Conservation (phyloP, 2,329 filamentous ascomycete species). For the Bertia moriformis region DNA sequence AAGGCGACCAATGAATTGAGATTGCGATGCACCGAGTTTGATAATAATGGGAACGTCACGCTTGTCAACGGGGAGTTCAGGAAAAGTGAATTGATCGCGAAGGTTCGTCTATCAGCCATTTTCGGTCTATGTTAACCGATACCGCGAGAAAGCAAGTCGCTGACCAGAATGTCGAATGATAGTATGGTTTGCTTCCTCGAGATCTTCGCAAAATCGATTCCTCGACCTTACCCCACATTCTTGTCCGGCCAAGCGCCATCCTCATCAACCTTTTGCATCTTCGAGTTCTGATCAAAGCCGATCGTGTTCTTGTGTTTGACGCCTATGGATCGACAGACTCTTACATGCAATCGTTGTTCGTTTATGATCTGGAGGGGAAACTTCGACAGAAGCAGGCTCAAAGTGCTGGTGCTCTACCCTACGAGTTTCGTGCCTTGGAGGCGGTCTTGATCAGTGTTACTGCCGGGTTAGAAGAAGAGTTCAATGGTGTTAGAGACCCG, state of each 20-base stretch:
- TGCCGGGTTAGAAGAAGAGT: slow-evolving; percentile 54
- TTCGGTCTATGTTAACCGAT: too few species aligned
- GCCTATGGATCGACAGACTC: slow-evolving; percentile 61
- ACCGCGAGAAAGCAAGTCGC: too few species aligned
- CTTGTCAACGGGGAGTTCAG: neutral
- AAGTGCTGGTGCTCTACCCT: slow-evolving; percentile 40
- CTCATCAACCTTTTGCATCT: slow-evolving; percentile 62
- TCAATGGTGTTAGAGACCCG: slow-evolving; percentile 57
- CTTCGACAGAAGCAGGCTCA: slow-evolving; percentile 43
- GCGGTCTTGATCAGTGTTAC: slow-evolving; percentile 61
- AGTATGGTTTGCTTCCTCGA: slow-evolving; percentile 58
- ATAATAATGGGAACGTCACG: neutral
- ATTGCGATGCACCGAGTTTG: neutral
- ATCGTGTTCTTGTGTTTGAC: slow-evolving; percentile 61
- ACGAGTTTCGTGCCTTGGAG: slow-evolving; percentile 62
- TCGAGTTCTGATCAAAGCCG: slow-evolving; percentile 57
- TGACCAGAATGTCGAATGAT: slow-evolving; percentile 3
- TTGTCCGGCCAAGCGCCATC: slow-evolving; percentile 57
- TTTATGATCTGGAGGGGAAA: slow-evolving; percentile 63
- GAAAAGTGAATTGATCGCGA: neutral
- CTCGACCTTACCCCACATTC: slow-evolving; percentile 59
- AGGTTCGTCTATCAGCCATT: neutral
- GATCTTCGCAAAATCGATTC: slow-evolving; percentile 66
- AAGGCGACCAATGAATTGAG: neutral
- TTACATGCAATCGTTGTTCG: slow-evolving; percentile 60